Evolutionary conservation across 495 filamentous ascomycete species (phyloP).

Genomic region (Aspergillus heteromorphus): DNA sequence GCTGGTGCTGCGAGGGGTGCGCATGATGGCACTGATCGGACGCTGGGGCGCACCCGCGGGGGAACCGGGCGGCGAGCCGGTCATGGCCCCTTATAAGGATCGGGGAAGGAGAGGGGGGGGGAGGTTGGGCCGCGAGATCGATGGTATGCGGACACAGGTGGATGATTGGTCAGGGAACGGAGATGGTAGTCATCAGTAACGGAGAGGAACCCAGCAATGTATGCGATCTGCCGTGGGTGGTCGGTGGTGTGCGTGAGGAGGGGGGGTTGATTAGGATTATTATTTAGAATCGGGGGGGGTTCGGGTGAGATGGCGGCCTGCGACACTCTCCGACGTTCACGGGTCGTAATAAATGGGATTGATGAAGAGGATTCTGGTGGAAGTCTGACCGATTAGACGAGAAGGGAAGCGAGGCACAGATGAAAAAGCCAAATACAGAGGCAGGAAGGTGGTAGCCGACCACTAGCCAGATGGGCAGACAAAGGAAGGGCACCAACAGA

Average conservation of each 20-base stretch:
- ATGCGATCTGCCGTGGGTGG: no score
- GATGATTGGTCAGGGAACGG: slow-evolving; percentile 16
- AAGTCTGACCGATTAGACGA: background rate
- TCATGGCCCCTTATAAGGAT: slow-evolving; percentile 35
- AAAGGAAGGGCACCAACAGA: background rate
- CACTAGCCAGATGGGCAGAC: background rate
- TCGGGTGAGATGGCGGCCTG: slow-evolving; percentile 21
- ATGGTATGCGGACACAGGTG: slow-evolving; percentile 9
- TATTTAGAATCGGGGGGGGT: slow-evolving; percentile 2
- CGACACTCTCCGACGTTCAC: slow-evolving; percentile 16
- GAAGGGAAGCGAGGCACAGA: background rate
- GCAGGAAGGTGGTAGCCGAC: background rate
- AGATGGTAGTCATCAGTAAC: slow-evolving; percentile 17
- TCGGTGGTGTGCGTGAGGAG: background rate
- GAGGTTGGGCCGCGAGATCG: slow-evolving; percentile 14
- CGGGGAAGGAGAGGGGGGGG: background rate
- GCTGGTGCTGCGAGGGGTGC: slow-evolving; percentile 76
- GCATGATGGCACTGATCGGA: slow-evolving; percentile 82
- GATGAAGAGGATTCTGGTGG: background rate
- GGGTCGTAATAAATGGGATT: slow-evolving; percentile 3
- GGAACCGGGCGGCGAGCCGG: slow-evolving; percentile 55
- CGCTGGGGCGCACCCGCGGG: slow-evolving; percentile 56
- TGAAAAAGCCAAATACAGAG: background rate
- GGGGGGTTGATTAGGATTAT: slow-evolving; percentile 3
- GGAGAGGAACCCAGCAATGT: background rate